phyloP scores from a whole-genome alignment of 2,329 filamentous ascomycete genomes.

The Claviceps sorghi region DNA sequence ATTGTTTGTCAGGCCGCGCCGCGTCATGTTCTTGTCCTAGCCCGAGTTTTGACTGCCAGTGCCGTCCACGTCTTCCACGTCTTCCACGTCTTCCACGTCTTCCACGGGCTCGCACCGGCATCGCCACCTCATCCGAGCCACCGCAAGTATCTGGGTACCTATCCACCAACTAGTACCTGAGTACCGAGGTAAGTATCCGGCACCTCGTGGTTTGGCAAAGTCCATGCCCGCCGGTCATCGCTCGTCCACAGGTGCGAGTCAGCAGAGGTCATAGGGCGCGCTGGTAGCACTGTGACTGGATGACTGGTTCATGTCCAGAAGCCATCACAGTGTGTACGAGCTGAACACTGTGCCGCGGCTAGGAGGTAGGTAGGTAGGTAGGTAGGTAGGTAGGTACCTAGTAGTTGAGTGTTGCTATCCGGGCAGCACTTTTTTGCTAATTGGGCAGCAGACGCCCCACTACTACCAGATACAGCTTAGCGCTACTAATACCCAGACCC shows the following conservation, averaged over 20 bases:
- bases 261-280: background rate
- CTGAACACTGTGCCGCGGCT: no score
- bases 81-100: no score
- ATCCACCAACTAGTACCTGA: no score
- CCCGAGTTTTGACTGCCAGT: background rate
- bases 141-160: no score
- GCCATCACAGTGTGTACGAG: no score
- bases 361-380: no score
- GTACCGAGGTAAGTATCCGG: background rate
- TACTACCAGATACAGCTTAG: constrained; percentile 11
- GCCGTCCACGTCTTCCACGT: no score
- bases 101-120: background rate
- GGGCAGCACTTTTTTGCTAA: no score
- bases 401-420: constrained; percentile 22
- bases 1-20: background rate
- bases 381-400: no score
- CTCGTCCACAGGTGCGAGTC: background rate
- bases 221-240: background rate
- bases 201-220: background rate
- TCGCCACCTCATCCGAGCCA: background rate
- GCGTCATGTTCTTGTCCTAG: background rate
- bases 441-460: constrained; percentile 38
- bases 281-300: no score
- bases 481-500: no score
- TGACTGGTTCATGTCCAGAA: no score